These are phyloP conservation scores for Jacaranda mimosifolia DNA, from an alignment of 257 asterid genomes.

Conservation along the genomic window DNA sequence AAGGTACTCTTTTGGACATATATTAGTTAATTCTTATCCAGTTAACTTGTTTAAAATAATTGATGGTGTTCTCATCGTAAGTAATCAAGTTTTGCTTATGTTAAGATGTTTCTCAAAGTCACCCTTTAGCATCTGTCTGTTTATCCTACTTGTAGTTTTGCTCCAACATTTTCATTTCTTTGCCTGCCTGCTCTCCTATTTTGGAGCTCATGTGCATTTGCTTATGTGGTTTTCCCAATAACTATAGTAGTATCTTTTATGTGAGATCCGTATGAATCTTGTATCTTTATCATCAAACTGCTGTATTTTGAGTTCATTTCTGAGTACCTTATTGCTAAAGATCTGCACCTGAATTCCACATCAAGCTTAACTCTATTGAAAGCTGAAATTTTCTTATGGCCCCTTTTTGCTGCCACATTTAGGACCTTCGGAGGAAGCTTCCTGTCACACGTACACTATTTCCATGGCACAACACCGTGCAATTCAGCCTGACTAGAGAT, in stretches of 20 bases:
- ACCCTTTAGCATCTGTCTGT: conserved; percentile 15
- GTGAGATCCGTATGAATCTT: conserved; percentile 16
- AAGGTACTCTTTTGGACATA: conserved; percentile 63
- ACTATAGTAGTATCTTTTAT: neutral
- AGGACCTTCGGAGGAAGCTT: conserved; percentile 98
- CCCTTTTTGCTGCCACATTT: conserved; percentile 26
- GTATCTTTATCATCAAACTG: conserved; percentile 2
- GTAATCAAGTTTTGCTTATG: neutral
- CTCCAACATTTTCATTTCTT: conserved; percentile 18
- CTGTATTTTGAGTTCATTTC: neutral
- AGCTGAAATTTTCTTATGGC: neutral
- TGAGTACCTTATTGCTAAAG: neutral
- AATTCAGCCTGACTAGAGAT: conserved; percentile 89
- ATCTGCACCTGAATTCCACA: neutral
- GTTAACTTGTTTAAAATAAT: neutral
- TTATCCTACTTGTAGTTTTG: neutral
- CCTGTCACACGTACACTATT: conserved; percentile 94
- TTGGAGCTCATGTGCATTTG: conserved; percentile 11
- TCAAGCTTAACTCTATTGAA: neutral
- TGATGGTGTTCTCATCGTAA: neutral
- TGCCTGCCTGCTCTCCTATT: neutral
- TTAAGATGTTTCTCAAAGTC: neutral
- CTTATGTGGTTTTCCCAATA: neutral
- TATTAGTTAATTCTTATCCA: neutral
- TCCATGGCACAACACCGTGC: conserved; percentile 95